Evolutionary conservation across 1,284 basidiomycete genomes (phyloP).

Genomic region (Calocybe gambosa): DNA sequence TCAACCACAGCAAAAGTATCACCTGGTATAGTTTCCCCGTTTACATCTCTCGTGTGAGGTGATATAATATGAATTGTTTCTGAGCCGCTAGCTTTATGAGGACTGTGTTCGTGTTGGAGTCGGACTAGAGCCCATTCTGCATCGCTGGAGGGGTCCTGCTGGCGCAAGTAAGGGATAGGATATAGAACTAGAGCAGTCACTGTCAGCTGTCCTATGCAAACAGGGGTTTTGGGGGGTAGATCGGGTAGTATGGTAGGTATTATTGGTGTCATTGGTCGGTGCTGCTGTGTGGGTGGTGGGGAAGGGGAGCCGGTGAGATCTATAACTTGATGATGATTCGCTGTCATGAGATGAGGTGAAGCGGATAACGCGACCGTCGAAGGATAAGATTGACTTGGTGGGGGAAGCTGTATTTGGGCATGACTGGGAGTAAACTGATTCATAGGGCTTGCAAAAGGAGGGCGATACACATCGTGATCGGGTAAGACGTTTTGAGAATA

Average conservation of each 20-base stretch:
- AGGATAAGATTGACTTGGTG: conserved; percentile 14
- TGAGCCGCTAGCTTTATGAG: conserved; percentile 47
- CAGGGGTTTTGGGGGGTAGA: conserved; percentile 66
- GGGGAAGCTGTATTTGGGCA: conserved; percentile 12
- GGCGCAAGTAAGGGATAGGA: conserved; percentile 67
- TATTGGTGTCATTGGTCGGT: conserved; percentile 9
- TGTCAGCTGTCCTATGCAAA: conserved; percentile 84
- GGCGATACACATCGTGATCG: conserved; percentile 31
- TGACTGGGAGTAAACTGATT: conserved; percentile 23
- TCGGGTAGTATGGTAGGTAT: conserved; percentile 37
- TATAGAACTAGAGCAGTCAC: conserved; percentile 84
- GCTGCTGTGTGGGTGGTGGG: conserved; percentile 42
- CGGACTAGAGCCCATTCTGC: conserved; percentile 75
- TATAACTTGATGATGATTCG: conserved; percentile 48
- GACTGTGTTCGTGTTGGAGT: conserved; percentile 64
- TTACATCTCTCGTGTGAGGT: conserved; percentile 43
- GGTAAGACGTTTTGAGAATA: conserved; percentile 8
- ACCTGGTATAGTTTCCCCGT: conserved; percentile 46
- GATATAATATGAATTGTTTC: conserved; percentile 82
- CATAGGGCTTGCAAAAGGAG: conserved; percentile 40
- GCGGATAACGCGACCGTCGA: conserved; percentile 19
- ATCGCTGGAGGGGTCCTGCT: conserved; percentile 39
- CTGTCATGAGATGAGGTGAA: conserved; percentile 18
- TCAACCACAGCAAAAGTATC: conserved; percentile 85
- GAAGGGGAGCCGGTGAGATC: conserved; percentile 74